Evolutionary conservation across 2,329 filamentous ascomycete species (phyloP).

Genomic region (Chrysosporium keratinophilum): DNA sequence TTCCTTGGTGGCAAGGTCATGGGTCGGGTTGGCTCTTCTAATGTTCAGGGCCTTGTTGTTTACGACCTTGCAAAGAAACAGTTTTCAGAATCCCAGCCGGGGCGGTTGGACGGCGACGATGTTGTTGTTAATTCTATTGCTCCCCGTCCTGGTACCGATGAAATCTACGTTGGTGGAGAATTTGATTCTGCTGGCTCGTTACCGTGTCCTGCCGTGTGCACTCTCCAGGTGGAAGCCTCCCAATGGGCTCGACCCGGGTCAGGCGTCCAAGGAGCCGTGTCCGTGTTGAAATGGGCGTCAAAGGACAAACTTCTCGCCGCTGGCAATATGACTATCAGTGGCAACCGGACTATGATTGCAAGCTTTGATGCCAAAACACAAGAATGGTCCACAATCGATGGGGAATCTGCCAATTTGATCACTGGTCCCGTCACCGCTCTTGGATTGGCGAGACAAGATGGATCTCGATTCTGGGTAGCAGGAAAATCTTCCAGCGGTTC

Average conservation of each 20-base stretch:
- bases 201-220: constrained; percentile 70
- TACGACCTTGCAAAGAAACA: constrained; percentile 61
- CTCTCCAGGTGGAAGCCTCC: constrained; percentile 57
- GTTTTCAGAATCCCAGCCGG: constrained; percentile 59
- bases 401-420: constrained; percentile 44
- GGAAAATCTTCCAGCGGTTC: constrained; percentile 60
- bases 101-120: constrained; percentile 58
- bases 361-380: constrained; percentile 60
- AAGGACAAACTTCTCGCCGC: constrained; percentile 63
- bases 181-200: constrained; percentile 78
- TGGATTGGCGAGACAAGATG: constrained; percentile 60
- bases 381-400: constrained; percentile 55
- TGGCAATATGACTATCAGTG: constrained; percentile 61
- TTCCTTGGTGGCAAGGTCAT: constrained; percentile 75
- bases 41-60: constrained; percentile 62
- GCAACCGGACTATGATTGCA: constrained; percentile 57
- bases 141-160: constrained; percentile 55
- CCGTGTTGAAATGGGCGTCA: constrained; percentile 64
- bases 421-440: constrained; percentile 73
- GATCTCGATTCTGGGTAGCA: constrained; percentile 68
- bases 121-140: constrained; percentile 68
- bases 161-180: constrained; percentile 76
- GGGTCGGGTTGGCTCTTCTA: constrained; percentile 54
- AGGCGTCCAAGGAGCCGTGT: constrained; percentile 59
- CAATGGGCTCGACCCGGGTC: constrained; percentile 75